phyloP scores from a whole-genome alignment of 2,329 filamentous ascomycete genomes.

The Alternaria infectoria region DNA sequence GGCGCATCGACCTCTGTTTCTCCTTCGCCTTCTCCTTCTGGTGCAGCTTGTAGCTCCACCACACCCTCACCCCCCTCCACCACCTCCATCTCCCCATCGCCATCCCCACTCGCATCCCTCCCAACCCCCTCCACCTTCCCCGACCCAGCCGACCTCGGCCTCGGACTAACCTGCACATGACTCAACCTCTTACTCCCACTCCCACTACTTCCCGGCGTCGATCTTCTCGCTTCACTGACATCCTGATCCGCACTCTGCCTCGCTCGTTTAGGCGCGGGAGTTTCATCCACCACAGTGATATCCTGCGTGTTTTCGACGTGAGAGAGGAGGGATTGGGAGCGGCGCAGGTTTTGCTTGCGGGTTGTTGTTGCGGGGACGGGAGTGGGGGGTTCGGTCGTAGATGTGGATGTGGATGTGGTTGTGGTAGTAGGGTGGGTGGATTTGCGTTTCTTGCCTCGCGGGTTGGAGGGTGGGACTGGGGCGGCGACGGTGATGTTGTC shows the following conservation, averaged over 20 bases:
- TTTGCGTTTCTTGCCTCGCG: conserved; percentile 27
- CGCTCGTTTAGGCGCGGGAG: conserved; percentile 38
- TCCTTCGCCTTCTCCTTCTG: too few relatives aligned
- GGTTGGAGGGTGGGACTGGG: conserved; percentile 3
- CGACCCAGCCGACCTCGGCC: not conserved
- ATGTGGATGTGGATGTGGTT: conserved; percentile 2
- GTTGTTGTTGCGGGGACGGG: conserved; percentile 24
- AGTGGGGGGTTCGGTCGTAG: conserved; percentile 1
- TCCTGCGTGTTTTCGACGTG: conserved; percentile 36
- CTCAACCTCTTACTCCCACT: conserved; percentile 30
- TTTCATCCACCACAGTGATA: conserved; percentile 32
- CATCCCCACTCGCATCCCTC: too few relatives aligned
- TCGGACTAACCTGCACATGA: conserved; percentile 34
- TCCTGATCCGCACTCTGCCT: conserved; percentile 31
- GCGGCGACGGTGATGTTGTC: conserved; percentile 51
- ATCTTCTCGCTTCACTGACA: conserved; percentile 36
- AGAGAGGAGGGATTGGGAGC: conserved; percentile 39
- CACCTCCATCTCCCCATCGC: not conserved
- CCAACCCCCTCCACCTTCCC: not conserved
- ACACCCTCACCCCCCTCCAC: not conserved
- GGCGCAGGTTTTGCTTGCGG: conserved; percentile 32
- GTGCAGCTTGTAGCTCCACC: too few relatives aligned
- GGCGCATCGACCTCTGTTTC: too few relatives aligned
- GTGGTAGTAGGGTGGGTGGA: conserved; percentile 15
- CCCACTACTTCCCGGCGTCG: conserved; percentile 12